These are phyloP conservation scores for Diaporthe citrichinensis DNA, from an alignment of 2,329 filamentous ascomycete genomes.

Conservation along the genomic window DNA sequence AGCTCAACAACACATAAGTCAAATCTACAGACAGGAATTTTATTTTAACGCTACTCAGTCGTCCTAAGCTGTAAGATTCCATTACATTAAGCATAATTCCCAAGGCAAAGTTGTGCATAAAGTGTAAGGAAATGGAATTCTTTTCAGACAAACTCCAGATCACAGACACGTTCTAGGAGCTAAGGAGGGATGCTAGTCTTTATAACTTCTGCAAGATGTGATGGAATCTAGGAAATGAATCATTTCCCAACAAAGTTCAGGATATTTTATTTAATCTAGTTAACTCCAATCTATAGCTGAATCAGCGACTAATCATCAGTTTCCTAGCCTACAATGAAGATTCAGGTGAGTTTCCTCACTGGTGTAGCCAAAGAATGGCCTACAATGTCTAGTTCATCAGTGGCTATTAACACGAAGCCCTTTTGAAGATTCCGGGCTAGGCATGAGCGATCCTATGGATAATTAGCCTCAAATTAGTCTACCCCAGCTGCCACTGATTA, in stretches of 20 bases:
- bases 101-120: neutral
- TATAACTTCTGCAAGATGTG: constrained; percentile 2
- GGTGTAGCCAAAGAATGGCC: no score
- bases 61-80: neutral
- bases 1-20: neutral
- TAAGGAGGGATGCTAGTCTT: neutral
- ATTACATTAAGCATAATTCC: neutral
- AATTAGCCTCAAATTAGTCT: constrained; percentile 36
- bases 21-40: neutral
- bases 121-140: neutral
- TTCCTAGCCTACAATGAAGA: constrained; percentile 44
- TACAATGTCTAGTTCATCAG: no score
- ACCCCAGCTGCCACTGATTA: constrained; percentile 18
- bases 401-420: constrained; percentile 49
- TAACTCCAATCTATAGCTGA: neutral
- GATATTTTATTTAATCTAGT: neutral
- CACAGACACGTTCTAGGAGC: neutral
- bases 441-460: neutral
- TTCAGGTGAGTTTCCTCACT: neutral
- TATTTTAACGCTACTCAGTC: neutral
- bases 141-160: neutral
- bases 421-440: constrained; percentile 55
- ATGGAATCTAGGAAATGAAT: neutral
- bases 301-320: constrained; percentile 51
- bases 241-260: neutral